A percentile compares a stretch with the other conserved stretches of the same genome.
Evolutionary conservation across 495 filamentous ascomycete species (phyloP).

Genomic region (Eremomyces bilateralis): DNA sequence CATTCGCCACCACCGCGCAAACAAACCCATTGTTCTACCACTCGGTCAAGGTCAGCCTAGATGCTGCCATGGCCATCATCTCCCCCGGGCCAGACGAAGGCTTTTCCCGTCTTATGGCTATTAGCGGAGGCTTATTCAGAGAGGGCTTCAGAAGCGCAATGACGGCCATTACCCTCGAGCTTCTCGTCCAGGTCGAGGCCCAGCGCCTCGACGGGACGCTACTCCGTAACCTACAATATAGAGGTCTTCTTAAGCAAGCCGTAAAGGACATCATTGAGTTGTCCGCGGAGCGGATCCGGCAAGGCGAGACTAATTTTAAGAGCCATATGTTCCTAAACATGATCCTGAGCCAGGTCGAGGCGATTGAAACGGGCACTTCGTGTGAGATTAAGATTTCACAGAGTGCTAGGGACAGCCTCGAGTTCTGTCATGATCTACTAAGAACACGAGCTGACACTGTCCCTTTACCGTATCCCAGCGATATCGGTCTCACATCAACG

Average conservation of each 20-base stretch:
- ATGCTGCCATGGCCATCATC: slow-evolving; percentile 27
- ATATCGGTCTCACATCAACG: neutral
- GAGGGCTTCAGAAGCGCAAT: slow-evolving; percentile 21
- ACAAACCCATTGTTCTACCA: slow-evolving; percentile 30
- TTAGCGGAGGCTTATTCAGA: slow-evolving; percentile 27
- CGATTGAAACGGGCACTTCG: slow-evolving; percentile 8
- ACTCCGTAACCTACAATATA: slow-evolving; percentile 15
- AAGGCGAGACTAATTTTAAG: slow-evolving; percentile 32
- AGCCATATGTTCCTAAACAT: slow-evolving; percentile 25
- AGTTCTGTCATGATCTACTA: neutral
- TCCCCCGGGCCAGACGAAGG: slow-evolving; percentile 14
- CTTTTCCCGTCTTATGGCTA: slow-evolving; percentile 21
- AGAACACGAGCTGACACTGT: neutral
- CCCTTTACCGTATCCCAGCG: neutral
- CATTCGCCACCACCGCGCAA: slow-evolving; percentile 28
- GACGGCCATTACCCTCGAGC: slow-evolving; percentile 20
- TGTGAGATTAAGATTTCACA: slow-evolving; percentile 2
- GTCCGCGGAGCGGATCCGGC: slow-evolving; percentile 19
- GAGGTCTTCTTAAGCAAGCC: slow-evolving; percentile 17
- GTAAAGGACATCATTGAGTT: slow-evolving; percentile 17
- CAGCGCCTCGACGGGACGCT: slow-evolving; percentile 6
- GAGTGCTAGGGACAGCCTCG: slow-evolving; percentile 2
- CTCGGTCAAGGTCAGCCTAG: slow-evolving; percentile 32
- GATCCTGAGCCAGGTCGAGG: slow-evolving; percentile 22
- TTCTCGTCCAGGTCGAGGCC: slow-evolving; percentile 18